Percentiles rank a stretch among this genome's conserved stretches.
Conservation (phyloP, 345 rosid species). For the Limnanthes douglasii region DNA sequence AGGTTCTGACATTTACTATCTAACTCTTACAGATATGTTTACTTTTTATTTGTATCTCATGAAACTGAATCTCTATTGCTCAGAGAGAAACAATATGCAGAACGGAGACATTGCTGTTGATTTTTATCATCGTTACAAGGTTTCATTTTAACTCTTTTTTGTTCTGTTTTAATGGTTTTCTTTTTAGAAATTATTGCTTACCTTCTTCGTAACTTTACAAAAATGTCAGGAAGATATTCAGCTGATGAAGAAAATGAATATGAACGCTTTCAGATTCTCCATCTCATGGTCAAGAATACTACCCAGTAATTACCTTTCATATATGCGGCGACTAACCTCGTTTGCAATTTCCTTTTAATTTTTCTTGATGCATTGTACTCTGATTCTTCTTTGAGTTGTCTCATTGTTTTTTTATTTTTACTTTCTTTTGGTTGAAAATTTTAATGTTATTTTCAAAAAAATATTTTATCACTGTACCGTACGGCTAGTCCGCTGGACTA, state of each 20-base stretch:
- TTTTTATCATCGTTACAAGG: slow-evolving; percentile 16
- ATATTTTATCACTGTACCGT: no score
- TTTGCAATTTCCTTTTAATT: neutral
- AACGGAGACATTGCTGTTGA: slow-evolving; percentile 20
- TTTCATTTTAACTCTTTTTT: neutral
- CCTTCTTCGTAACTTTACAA: neutral
- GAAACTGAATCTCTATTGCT: no score
- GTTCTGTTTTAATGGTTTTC: neutral
- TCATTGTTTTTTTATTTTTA: neutral
- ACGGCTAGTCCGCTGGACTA: no score
- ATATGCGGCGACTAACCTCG: neutral
- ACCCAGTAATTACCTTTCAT: slow-evolving; percentile 10
- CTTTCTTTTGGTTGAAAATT: no score
- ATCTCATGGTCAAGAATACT: slow-evolving; percentile 22
- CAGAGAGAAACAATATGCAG: no score
- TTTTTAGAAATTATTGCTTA: neutral
- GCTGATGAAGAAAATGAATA: slow-evolving; percentile 17
- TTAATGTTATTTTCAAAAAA: neutral
- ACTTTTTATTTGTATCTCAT: no score
- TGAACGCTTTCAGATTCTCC: slow-evolving; percentile 23
- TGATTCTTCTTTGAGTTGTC: neutral
- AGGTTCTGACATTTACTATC: no score
- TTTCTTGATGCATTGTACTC: neutral
- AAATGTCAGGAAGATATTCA: slow-evolving; percentile 18
- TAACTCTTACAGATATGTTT: no score